Evolutionary conservation across 805 yeast genomes (phyloP).

Genomic region (Starmerella vitae): DNA sequence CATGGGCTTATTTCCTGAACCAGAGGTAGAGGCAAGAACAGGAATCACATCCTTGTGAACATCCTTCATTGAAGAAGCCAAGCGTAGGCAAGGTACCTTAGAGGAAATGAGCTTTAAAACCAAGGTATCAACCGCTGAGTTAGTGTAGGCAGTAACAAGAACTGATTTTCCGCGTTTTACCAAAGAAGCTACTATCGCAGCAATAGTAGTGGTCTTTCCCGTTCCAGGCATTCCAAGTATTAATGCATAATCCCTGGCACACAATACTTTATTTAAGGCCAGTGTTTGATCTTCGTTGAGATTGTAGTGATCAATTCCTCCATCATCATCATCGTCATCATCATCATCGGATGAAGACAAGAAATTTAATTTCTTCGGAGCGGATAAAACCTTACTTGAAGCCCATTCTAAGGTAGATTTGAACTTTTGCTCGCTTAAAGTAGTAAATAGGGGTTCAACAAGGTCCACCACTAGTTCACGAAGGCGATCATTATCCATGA

Average conservation of each 20-base stretch:
- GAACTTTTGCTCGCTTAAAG: slow-evolving; percentile 4
- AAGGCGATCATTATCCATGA: slow-evolving; percentile 37
- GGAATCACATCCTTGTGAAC: slow-evolving; percentile 44
- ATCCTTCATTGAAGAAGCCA: slow-evolving; percentile 41
- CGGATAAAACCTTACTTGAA: slow-evolving; percentile 8
- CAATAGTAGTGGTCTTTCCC: slow-evolving; percentile 84
- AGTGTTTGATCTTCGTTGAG: slow-evolving; percentile 59
- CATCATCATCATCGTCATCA: background rate
- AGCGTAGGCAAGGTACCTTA: slow-evolving; percentile 42
- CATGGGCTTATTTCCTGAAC: slow-evolving; percentile 1
- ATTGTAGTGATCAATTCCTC: background rate
- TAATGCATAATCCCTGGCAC: slow-evolving; percentile 61
- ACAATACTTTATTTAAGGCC: slow-evolving; percentile 55
- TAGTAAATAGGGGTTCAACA: slow-evolving; percentile 7
- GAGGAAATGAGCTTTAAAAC: slow-evolving; percentile 50
- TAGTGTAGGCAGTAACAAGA: slow-evolving; percentile 74
- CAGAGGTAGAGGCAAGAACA: slow-evolving; percentile 23
- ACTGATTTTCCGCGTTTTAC: slow-evolving; percentile 52
- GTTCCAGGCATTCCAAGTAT: slow-evolving; percentile 98
- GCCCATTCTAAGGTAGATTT: slow-evolving; percentile 12
- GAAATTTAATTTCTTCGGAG: background rate
- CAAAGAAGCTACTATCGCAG: slow-evolving; percentile 52
- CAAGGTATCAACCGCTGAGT: slow-evolving; percentile 92
- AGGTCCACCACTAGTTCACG: slow-evolving; percentile 42
- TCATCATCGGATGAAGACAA: background rate